Evolutionary conservation across 2,329 filamentous ascomycete genomes (phyloP).

Genomic region (Penicillium sp.): DNA sequence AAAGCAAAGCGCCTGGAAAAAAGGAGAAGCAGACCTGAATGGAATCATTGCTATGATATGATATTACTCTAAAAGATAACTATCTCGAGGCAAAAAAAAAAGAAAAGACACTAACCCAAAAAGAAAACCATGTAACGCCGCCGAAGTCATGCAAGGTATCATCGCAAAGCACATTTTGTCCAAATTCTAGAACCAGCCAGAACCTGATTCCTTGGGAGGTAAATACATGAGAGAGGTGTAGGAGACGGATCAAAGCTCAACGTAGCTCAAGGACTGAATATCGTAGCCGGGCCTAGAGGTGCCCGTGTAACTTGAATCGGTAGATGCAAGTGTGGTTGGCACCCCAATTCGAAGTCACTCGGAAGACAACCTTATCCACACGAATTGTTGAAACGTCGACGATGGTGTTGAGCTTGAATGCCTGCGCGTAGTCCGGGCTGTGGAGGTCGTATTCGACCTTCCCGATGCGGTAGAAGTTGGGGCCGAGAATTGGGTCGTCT

Average conservation of each 20-base stretch:
- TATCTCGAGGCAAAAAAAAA: neutral
- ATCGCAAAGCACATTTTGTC: conserved; percentile 12
- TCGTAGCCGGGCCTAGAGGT: conserved; percentile 21
- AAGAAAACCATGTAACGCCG: conserved; percentile 16
- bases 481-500: conserved; percentile 36
- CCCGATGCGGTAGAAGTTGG: conserved; percentile 41
- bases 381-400: conserved; percentile 37
- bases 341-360: conserved; percentile 47
- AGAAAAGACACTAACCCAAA: neutral
- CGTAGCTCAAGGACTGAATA: neutral
- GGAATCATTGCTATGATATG: conserved; percentile 1
- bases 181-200: conserved; percentile 4
- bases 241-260: neutral
- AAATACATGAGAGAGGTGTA: conserved; percentile 4
- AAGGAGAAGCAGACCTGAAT: neutral
- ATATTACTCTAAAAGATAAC: neutral
- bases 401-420: conserved; percentile 39
- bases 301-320: conserved; percentile 45
- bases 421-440: conserved; percentile 36
- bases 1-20: too few relatives aligned
- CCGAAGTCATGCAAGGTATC: conserved; percentile 22
- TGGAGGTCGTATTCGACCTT: conserved; percentile 41
- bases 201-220: neutral
- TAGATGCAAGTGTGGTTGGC: conserved; percentile 46
- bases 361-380: conserved; percentile 42